Evolutionary conservation across 140 eudicot genomes (phyloP), one percentile per base, ranked within the genome.

Genomic region (Flaveria floridana): DNA sequence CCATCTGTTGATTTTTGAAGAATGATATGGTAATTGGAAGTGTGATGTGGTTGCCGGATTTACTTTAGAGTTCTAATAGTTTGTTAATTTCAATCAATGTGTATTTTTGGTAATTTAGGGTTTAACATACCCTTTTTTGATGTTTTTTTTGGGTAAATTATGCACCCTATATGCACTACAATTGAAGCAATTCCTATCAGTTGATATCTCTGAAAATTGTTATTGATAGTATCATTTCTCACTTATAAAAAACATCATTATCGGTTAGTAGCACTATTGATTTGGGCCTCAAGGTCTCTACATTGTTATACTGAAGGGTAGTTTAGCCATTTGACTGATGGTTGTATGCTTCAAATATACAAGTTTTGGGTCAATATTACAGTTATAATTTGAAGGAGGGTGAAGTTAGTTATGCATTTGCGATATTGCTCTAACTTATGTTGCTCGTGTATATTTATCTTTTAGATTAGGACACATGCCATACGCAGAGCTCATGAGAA

Each of bases 401-500:
- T 68, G 72, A 14, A 65, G 30, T 72, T 55, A 70, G 30, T 72
- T 55, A 70, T 47, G 65, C 64, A 13, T 61, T 47, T 70, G 39
- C 14, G 11, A 28, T 62, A 26, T 15, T 62, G 19, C 13, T 70
- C 63, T 70, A 44, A 81, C 75, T 70, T 71, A 47, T 39, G 3
- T 23, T 63, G 47, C 16, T 56, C 65, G 13, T 21, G 18, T 58
- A 13, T 28, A 62, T 86, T 65, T 30, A 21, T 50, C 0, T 25
- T 66, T 56, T 79, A 91, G 95, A 83, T 88, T 47, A 81, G 93
- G 78, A 91, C 96, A 28, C 92, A 91, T 86, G 95, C 96, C 18
- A 88, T 91, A 41, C 85, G 93, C 76, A 80, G 86, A 81, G 97
- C 97, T 80, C 97, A 91, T 80, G 97, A 85, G 75, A 91, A 91